Evolutionary conservation across 2,329 filamentous ascomycete genomes (phyloP), one percentile per base, ranked within the genome.

Genomic region (Alternaria angustiovoidea): DNA sequence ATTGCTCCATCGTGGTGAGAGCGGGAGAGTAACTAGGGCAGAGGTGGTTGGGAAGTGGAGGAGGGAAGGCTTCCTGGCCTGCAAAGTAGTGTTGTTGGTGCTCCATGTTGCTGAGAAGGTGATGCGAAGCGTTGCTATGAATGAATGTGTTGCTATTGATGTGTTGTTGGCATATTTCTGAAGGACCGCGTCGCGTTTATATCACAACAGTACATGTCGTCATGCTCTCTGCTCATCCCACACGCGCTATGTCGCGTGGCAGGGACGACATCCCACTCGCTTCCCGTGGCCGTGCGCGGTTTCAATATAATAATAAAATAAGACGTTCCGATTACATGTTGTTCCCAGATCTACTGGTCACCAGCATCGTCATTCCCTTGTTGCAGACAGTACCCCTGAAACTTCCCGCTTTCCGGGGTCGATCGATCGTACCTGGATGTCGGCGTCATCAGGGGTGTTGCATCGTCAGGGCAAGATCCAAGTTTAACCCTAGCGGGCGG

Each of bases 271-370:
- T 59, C 46, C 49, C 49, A 47, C 57, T 36, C 20, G 30, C 32
- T 18, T 18, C 47, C 38, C 57, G 55, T 52, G 52, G 57, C 57
- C 52, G n/a, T 48, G 44, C 52, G 41, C 46, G 24, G 57, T 59
- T 59, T 59, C 52, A 59, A 59, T 44, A 56, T 5, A 54, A 47
- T 30, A 58, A 41, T 24, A 41, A 57, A 54, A n/a, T 30, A 24
- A 22, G 24, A 22, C 42, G 22, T 24, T 32, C 52, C 55, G 42
- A 58, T 58, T 42, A 20, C 26, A 81, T 62, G 11, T 70, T 75
- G 7, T 67, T 54, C 5, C 79, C 77, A 18, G 76, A 78, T 49
- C 80, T 57, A 26, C 78, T 72, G n/a, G 79, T 81, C 78, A 82
- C 66, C 26, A 66, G 36, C 18, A 70, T 61, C 39, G 46, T 51